Conservation (phyloP, 1,139 yeast species). For the Yamadazyma buinensis region DNA sequence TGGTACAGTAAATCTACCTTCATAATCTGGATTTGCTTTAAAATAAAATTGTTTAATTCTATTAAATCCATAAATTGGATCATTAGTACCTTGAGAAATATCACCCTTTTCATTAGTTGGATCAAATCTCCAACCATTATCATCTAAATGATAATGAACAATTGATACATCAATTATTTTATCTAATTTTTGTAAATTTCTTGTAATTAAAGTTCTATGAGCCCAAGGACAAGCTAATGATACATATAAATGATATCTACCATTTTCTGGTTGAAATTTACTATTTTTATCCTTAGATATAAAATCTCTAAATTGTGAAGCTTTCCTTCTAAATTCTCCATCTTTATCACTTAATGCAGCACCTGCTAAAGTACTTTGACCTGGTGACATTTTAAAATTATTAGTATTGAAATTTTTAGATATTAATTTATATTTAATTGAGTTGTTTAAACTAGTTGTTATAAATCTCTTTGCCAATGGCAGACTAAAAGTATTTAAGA, state of each 20-base stretch:
- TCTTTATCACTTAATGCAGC: constrained; percentile 5
- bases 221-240: constrained; percentile 97
- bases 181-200: constrained; percentile 75
- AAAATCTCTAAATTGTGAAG: constrained; percentile 48
- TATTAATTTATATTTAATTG: too few species aligned
- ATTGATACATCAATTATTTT: constrained; percentile 63
- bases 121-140: constrained; percentile 80
- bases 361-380: constrained; percentile 6
- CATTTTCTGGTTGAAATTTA: constrained; percentile 66
- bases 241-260: constrained; percentile 84
- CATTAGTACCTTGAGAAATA: constrained; percentile 55
- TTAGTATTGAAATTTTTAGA: too few species aligned
- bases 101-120: constrained; percentile 30
- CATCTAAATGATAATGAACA: constrained; percentile 87
- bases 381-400: neutral
- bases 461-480: too few species aligned
- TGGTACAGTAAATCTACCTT: constrained; percentile 87
- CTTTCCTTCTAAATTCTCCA: constrained; percentile 53
- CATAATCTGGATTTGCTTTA: constrained; percentile 71
- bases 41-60: constrained; percentile 69
- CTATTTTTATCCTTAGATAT: constrained; percentile 60
- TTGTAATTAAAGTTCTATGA: constrained; percentile 73
- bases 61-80: constrained; percentile 56
- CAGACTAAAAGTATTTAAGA: too few species aligned
- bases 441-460: too few species aligned